Base-by-base conservation (phyloP, 2,329 filamentous ascomycete genomes). In the Epichloe glyceriae region DNA sequence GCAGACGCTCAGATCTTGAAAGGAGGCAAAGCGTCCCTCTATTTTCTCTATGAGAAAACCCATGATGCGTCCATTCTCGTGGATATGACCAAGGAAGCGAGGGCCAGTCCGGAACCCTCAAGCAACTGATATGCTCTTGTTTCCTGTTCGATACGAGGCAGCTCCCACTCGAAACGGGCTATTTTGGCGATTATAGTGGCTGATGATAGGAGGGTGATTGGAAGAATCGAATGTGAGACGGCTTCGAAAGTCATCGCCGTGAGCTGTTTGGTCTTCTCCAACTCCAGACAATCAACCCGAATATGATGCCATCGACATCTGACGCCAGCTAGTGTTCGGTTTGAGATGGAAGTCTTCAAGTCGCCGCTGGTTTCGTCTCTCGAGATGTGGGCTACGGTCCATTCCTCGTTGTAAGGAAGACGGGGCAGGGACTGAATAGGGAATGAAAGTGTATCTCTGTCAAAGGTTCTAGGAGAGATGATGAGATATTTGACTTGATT, bases 41-140 rank as follows among this genome's bases (percentile, higher is more conserved):
- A 66, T 35, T 51, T 64, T 66, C 54, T 66, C 60, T 49, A 67
- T 46, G 30, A 69, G 51, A 53, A 70, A 62, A 10, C 67, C 65
- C 26, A 67, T 62, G 41, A 66, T 56, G 19, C 64, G 61, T 49
- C 63, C 63, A 48, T 62, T 56, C 57, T 68, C 64, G 42, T 59
- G 57, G 44, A 69, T 46, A 56, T 69, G 62, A 43, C 55, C 64
- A 30, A 69, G 56, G 56, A 70, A 68, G 41, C 53, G 57, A 64
- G 63, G 30, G 60, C 60, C 30, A 69, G 47, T 39, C 55, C 60
- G n/a, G 45, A 54, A 49, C 55, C 58, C 53, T 66, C 54, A 38
- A 62, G 54, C 30, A 59, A 35, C 47, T 58, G 54, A 50, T 64
- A 66, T 50, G 56, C 58, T 55, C 57, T 57, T 20, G 60, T 64